Conservation (phyloP, 2,329 filamentous ascomycete species). For the Trichoderma sp. region DNA sequence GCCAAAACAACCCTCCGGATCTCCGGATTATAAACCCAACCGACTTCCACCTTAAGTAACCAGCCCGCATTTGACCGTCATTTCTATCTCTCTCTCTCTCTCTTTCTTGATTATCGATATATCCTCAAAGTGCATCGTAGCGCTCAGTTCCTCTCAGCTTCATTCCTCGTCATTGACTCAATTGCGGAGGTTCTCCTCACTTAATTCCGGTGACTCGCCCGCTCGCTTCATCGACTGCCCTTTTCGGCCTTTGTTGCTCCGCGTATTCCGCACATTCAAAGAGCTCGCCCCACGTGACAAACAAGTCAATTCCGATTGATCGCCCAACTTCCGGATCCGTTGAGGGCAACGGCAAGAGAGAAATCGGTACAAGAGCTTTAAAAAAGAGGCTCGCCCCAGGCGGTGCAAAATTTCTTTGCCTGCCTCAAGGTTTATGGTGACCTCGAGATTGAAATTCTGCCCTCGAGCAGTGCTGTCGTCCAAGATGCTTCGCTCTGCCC, state of each 20-base stretch:
- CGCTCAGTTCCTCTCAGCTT: neutral
- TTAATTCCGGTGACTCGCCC: neutral
- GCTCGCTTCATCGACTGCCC: neutral
- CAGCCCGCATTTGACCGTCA: neutral
- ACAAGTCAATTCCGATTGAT: conserved; percentile 3
- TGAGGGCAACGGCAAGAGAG: neutral
- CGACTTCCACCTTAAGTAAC: neutral
- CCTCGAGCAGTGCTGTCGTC: conserved; percentile 23
- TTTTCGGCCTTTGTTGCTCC: neutral
- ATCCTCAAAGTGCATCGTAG: neutral
- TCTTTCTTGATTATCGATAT: neutral
- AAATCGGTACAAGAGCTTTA: neutral
- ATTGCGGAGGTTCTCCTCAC: neutral
- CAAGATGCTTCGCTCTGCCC: conserved; percentile 20
- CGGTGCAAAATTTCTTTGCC: neutral
- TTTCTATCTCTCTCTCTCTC: neutral
- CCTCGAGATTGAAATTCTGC: conserved; percentile 20
- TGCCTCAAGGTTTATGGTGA: conserved; percentile 10
- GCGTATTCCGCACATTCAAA: neutral
- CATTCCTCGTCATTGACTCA: neutral
- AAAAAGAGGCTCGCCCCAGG: neutral
- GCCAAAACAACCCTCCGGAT: neutral
- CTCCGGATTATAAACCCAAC: neutral
- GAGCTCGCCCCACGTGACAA: conserved; percentile 8
- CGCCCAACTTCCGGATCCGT: neutral